phyloP scores from a whole-genome alignment of 2,329 filamentous ascomycete species.

The Neospermospora avenae region DNA sequence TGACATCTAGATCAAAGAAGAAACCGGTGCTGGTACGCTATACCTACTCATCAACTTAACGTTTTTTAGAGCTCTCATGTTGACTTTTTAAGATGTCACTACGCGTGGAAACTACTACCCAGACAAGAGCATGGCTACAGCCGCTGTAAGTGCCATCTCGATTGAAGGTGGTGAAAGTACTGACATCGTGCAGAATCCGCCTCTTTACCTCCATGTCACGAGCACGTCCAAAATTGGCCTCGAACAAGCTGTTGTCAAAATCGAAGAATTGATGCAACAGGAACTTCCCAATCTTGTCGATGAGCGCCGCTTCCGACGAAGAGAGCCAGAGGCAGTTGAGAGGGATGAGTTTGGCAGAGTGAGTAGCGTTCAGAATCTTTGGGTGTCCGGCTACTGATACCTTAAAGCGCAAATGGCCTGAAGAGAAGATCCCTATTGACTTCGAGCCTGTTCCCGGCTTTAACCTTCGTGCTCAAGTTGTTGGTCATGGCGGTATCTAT shows the following conservation, averaged over 20 bases:
- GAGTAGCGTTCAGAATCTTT: slow-evolving; percentile 38
- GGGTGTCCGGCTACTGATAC: slow-evolving; percentile 16
- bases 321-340: slow-evolving; percentile 77
- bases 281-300: slow-evolving; percentile 94
- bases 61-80: slow-evolving; percentile 45
- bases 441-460: slow-evolving; percentile 92
- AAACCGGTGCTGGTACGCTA: slow-evolving; percentile 98
- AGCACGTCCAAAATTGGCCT: slow-evolving; percentile 90
- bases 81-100: slow-evolving; percentile 87
- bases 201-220: slow-evolving; percentile 91
- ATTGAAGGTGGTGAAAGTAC: neutral
- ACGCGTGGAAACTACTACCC: slow-evolving; percentile 95
- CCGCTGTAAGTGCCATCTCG: slow-evolving; percentile 61
- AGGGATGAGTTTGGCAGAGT: slow-evolving; percentile 88
- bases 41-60: slow-evolving; percentile 42
- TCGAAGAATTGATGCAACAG: slow-evolving; percentile 93
- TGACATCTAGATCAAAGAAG: slow-evolving; percentile 98
- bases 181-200: slow-evolving; percentile 66
- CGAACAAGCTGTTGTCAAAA: slow-evolving; percentile 80
- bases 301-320: slow-evolving; percentile 83
- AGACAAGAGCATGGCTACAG: slow-evolving; percentile 95
- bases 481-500: slow-evolving; percentile 89
- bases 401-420: slow-evolving; percentile 91
- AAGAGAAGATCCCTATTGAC: slow-evolving; percentile 87
- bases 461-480: slow-evolving; percentile 93